Evolutionary conservation across 176 grass and related monocot genomes (phyloP).

Genomic region (Oryza officinalis): DNA sequence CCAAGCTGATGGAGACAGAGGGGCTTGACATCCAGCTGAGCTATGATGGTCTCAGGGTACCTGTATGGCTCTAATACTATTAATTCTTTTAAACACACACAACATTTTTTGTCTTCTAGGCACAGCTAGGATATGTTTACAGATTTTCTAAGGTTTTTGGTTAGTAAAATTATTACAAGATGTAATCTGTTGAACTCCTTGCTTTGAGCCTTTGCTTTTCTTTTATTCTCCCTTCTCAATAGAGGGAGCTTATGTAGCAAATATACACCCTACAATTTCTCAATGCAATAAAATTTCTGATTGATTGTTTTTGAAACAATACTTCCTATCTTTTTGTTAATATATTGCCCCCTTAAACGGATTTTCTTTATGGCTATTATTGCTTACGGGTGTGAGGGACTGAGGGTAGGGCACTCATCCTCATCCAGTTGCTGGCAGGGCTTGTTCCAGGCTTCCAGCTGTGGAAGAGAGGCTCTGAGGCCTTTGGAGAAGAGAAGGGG

Average conservation of each 20-base stretch:
- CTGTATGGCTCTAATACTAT: slow-evolving; percentile 70
- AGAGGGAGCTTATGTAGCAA: slow-evolving; percentile 39
- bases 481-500: neutral
- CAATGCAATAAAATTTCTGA: slow-evolving; percentile 22
- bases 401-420: neutral
- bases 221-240: neutral
- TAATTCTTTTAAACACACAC: slow-evolving; percentile 2
- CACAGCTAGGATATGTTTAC: neutral
- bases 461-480: neutral
- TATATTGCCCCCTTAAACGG: neutral
- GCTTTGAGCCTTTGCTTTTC: slow-evolving; percentile 2
- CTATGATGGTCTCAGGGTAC: slow-evolving; percentile 82
- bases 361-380: slow-evolving; percentile 2
- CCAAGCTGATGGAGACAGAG: slow-evolving; percentile 75
- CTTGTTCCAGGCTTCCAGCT: neutral
- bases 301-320: neutral
- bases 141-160: slow-evolving; percentile 12
- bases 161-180: slow-evolving; percentile 26
- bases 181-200: slow-evolving; percentile 43
- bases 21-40: slow-evolving; percentile 90
- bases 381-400: neutral
- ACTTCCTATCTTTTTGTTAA: slow-evolving; percentile 13
- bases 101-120: slow-evolving; percentile 20
- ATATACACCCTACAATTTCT: slow-evolving; percentile 2
- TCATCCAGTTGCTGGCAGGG: neutral